Conservation (phyloP, 2,329 filamentous ascomycete genomes). For the Pseudocercospora fijiensis region DNA sequence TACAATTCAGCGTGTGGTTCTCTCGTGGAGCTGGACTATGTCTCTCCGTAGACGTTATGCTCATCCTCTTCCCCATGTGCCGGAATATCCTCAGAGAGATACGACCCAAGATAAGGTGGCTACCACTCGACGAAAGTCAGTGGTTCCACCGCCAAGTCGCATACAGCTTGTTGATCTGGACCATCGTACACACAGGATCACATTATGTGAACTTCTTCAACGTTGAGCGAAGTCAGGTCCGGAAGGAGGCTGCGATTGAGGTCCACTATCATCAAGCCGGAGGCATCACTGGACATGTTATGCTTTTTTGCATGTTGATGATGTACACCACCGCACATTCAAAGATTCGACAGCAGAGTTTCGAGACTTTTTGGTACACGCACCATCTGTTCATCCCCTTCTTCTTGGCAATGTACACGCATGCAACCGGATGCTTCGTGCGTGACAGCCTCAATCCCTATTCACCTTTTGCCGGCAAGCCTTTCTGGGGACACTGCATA, state of each 20-base stretch:
- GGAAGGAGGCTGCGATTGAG: slow-evolving; percentile 75
- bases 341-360: slow-evolving; percentile 93
- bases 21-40: slow-evolving; percentile 89
- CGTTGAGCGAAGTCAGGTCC: slow-evolving; percentile 80
- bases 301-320: slow-evolving; percentile 97
- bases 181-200: slow-evolving; percentile 68
- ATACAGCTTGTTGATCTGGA: slow-evolving; percentile 83
- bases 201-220: slow-evolving; percentile 99
- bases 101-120: slow-evolving; percentile 79
- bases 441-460: slow-evolving; percentile 70
- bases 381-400: slow-evolving; percentile 99
- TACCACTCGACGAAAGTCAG: slow-evolving; percentile 92
- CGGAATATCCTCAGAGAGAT: slow-evolving; percentile 81
- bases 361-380: slow-evolving; percentile 98
- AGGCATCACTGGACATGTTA: slow-evolving; percentile 92
- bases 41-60: slow-evolving; percentile 76
- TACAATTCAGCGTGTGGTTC: slow-evolving; percentile 90
- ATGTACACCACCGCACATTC: slow-evolving; percentile 96
- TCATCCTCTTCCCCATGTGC: slow-evolving; percentile 94
- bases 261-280: slow-evolving; percentile 89
- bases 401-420: slow-evolving; percentile 87
- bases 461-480: slow-evolving; percentile 78
- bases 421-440: slow-evolving; percentile 94
- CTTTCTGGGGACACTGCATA: slow-evolving; percentile 89
- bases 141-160: slow-evolving; percentile 97